Percentiles rank a stretch among this genome's conserved stretches.
These are phyloP conservation scores for Gymnopilus dilepis DNA, from an alignment of 768 basidiomycete species.

Conservation along the genomic window DNA sequence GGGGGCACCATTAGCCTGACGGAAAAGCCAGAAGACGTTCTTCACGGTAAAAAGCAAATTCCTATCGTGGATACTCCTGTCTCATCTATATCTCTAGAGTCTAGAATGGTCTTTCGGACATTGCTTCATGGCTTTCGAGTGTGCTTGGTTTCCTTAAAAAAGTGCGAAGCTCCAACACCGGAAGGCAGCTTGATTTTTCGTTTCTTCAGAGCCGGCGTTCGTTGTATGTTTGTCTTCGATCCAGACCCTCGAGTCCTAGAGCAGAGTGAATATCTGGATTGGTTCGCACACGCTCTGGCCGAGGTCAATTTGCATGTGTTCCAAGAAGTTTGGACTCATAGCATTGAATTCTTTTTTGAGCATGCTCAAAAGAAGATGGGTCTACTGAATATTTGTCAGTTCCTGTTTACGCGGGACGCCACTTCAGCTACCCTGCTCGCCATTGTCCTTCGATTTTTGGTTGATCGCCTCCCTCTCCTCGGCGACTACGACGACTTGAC, in stretches of 20 bases:
- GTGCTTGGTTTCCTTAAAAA: constrained; percentile 76
- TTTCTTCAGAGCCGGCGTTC: constrained; percentile 85
- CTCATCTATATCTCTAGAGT: constrained; percentile 57
- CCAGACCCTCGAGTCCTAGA: constrained; percentile 65
- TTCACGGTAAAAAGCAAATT: constrained; percentile 62
- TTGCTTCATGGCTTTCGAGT: constrained; percentile 88
- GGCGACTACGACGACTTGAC: constrained; percentile 85
- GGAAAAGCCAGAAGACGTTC: constrained; percentile 83
- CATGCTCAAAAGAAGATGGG: constrained; percentile 75
- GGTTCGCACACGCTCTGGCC: constrained; percentile 75
- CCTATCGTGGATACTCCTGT: neutral
- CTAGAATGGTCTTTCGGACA: constrained; percentile 84
- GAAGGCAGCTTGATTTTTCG: constrained; percentile 89
- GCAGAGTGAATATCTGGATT: constrained; percentile 81
- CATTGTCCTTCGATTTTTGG: constrained; percentile 86
- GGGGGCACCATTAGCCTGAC: constrained; percentile 75
- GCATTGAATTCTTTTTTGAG: constrained; percentile 90
- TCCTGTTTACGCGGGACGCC: constrained; percentile 77
- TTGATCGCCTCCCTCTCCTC: constrained; percentile 78
- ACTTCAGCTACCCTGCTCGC: constrained; percentile 84
- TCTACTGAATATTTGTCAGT: constrained; percentile 84
- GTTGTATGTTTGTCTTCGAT: constrained; percentile 85
- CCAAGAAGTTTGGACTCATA: constrained; percentile 94
- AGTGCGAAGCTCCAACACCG: constrained; percentile 76
- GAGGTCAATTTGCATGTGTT: constrained; percentile 92